Percentiles rank a stretch among this genome's conserved stretches.
Evolutionary conservation across 1,139 yeast species (phyloP).

Genomic region (Wickerhamomyces sp.): DNA sequence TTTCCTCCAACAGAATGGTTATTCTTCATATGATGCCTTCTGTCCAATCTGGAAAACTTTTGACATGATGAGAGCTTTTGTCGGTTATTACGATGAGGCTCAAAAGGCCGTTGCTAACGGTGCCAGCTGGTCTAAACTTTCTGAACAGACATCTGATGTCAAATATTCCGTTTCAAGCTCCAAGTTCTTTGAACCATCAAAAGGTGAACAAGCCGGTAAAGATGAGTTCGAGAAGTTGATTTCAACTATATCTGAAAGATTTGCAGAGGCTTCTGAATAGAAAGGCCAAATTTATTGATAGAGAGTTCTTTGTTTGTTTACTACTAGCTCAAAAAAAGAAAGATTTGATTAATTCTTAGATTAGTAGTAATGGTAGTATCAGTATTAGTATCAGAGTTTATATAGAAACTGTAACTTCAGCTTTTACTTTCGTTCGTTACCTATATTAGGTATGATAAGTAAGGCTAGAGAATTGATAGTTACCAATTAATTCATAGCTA

Average conservation of each 20-base stretch:
- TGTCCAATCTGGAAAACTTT: conserved; percentile 99
- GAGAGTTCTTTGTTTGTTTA: too few species aligned
- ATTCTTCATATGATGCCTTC: conserved; percentile 95
- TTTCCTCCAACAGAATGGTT: conserved; percentile 98
- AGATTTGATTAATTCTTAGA: too few species aligned
- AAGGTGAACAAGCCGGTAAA: conserved; percentile 75
- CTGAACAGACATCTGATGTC: conserved; percentile 84
- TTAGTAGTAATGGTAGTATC: too few species aligned
- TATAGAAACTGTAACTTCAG: too few species aligned
- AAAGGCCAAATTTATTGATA: too few species aligned
- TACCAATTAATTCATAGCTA: too few species aligned
- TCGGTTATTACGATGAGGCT: conserved; percentile 91
- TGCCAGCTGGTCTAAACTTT: conserved; percentile 87
- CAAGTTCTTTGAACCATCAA: conserved; percentile 92
- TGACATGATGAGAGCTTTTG: conserved; percentile 95
- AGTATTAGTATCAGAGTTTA: too few species aligned
- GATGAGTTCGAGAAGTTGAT: conserved; percentile 74
- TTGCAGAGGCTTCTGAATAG: conserved; percentile 93
- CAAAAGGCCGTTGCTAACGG: conserved; percentile 95
- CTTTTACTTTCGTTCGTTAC: too few species aligned
- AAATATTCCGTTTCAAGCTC: conserved; percentile 92
- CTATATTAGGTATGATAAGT: too few species aligned
- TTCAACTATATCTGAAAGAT: conserved; percentile 76
- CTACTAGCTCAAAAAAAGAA: too few species aligned
- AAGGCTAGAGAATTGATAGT: too few species aligned